phyloP scores from a whole-genome alignment of 2,329 filamentous ascomycete genomes.

The Trichophyton equinum region DNA sequence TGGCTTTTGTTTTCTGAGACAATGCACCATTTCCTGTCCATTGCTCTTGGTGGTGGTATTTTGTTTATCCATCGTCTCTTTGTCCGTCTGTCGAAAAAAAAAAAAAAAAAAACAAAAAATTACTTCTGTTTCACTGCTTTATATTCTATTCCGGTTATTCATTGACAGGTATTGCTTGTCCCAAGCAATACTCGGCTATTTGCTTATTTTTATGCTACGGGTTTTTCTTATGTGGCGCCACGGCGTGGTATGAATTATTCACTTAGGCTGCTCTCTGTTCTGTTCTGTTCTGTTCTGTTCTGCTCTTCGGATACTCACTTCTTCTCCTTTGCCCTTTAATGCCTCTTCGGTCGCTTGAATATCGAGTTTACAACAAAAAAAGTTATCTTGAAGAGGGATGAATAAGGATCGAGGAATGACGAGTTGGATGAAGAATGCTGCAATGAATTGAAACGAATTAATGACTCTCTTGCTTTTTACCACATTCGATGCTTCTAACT shows the following conservation, averaged over 20 bases:
- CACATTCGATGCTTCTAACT: too few relatives aligned
- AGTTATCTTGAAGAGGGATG: too few relatives aligned
- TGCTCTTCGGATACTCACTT: background rate
- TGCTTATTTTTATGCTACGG: too few relatives aligned
- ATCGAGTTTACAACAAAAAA: background rate
- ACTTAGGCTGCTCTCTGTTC: background rate
- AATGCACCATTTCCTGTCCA: background rate
- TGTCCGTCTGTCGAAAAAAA: background rate
- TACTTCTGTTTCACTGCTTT: background rate
- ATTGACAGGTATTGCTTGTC: background rate
- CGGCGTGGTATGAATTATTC: background rate
- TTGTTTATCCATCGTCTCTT: background rate
- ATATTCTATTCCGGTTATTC: background rate
- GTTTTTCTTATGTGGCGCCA: background rate
- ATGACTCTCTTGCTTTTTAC: background rate
- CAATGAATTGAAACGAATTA: constrained; percentile 1
- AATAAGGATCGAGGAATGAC: background rate
- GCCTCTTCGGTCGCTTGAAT: too few relatives aligned
- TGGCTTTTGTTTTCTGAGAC: background rate
- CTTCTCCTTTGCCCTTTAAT: too few relatives aligned
- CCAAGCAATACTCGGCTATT: background rate
- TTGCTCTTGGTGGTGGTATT: background rate
- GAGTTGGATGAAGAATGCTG: background rate
- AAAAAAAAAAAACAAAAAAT: background rate
- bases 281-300: background rate